Evolutionary conservation across 2,329 filamentous ascomycete species (phyloP), one percentile per base, ranked within the genome.

Genomic region (Ceratocystiopsis minuta): DNA sequence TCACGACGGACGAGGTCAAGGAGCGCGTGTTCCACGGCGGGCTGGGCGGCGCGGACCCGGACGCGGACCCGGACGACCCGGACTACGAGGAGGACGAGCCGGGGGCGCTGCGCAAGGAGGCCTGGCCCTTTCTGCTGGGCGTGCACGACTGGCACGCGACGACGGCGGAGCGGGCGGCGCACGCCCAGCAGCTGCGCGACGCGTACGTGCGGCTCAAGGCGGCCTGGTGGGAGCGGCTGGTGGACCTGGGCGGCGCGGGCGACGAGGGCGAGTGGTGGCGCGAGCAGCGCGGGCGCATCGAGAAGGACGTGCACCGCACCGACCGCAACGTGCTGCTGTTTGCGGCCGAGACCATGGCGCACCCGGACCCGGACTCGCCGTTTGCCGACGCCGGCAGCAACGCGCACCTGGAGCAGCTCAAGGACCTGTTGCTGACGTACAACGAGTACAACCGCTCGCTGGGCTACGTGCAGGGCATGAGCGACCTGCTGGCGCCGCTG

Each of bases 391-490:
- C 78, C 4, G 90, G 90, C 48, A 98, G 90, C 38, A 98, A 98
- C 53, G 87, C 95, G 6, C 90, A 98, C 59, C 72, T 98, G 48
- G 90, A 98, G 60, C 90, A 98, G 63, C 83, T 98, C 75, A 98
- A 98, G 62, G 90, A 98, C 57, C 93, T 98, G 83, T 77, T 98
- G 1, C 70, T 98, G 16, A 96, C 90, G 0, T 98, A 98, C 60
- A 96, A 98, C 57, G 90, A 98, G 61, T 92, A 92, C 62, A 98
- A 98, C 63, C 82, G 78, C 45, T 84, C 90, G 45, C 71, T 98
- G 3, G 90, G 92, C 39, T 98, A 98, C 55, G 90, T 98, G 2
- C 90, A 98, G 63, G 90, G 90, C 46, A 98, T 98, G 90, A 95
- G 86, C 13, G 90, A 98, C 59, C 73, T 98, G 1, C 73, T 98